Conservation (phyloP, 2,329 filamentous ascomycete species). For the Byssoonygena ceratinophila region DNA sequence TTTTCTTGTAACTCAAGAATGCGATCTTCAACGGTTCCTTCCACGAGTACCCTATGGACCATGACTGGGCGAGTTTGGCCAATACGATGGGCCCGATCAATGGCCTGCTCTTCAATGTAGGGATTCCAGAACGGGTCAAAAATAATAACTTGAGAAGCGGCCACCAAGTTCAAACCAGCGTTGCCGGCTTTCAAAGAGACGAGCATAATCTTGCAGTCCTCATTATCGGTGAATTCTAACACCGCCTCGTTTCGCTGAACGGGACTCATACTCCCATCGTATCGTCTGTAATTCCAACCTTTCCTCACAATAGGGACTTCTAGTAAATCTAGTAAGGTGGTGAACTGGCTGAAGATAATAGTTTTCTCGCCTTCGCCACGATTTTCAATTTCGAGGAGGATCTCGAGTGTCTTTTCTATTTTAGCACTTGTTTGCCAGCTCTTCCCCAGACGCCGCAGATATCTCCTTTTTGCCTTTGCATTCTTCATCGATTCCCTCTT, state of each 20-base stretch:
- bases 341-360: slow-evolving; percentile 74
- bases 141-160: slow-evolving; percentile 75
- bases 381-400: slow-evolving; percentile 46
- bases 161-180: slow-evolving; percentile 73
- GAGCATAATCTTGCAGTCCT: slow-evolving; percentile 57
- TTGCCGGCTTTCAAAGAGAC: slow-evolving; percentile 73
- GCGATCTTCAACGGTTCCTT: slow-evolving; percentile 74
- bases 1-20: slow-evolving; percentile 68
- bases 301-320: slow-evolving; percentile 58
- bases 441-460: slow-evolving; percentile 57
- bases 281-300: slow-evolving; percentile 53
- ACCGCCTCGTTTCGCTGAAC: slow-evolving; percentile 57
- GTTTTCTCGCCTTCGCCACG: slow-evolving; percentile 56
- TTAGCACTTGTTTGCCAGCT: slow-evolving; percentile 66
- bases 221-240: slow-evolving; percentile 53
- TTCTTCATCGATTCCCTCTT: slow-evolving; percentile 58
- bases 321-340: slow-evolving; percentile 64
- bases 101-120: slow-evolving; percentile 82
- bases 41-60: slow-evolving; percentile 68
- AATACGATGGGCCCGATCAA: slow-evolving; percentile 81
- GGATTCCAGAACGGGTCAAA: slow-evolving; percentile 94
- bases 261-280: slow-evolving; percentile 65
- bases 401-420: slow-evolving; percentile 56
- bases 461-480: slow-evolving; percentile 54
- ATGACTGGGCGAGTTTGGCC: slow-evolving; percentile 64